Evolutionary conservation across 805 yeast species (phyloP).

Genomic region (Spathaspora gorwiae): DNA sequence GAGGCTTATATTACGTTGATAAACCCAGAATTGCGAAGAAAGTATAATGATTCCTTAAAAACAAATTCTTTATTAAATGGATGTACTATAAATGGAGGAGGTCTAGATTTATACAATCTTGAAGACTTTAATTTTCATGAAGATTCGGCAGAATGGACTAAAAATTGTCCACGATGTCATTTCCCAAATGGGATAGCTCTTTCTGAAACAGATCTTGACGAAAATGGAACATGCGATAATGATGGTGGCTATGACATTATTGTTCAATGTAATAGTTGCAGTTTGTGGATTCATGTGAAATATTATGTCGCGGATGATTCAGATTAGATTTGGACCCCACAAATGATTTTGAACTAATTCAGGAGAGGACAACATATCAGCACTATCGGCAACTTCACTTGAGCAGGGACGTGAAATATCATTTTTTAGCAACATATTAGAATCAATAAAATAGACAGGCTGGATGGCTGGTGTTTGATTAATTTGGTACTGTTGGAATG

Average conservation of each 20-base stretch:
- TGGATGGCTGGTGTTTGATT: too few species aligned
- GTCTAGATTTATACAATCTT: slow-evolving; percentile 62
- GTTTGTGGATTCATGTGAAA: slow-evolving; percentile 77
- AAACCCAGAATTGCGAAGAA: slow-evolving; percentile 31
- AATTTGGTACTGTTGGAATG: too few species aligned
- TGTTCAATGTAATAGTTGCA: slow-evolving; percentile 77
- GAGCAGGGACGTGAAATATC: too few species aligned
- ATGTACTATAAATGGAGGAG: slow-evolving; percentile 51
- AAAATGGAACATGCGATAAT: slow-evolving; percentile 48
- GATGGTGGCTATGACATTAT: slow-evolving; percentile 57
- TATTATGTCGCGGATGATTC: slow-evolving; percentile 47
- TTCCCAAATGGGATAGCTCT: slow-evolving; percentile 50
- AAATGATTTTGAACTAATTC: too few species aligned
- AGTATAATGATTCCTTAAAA: slow-evolving; percentile 51
- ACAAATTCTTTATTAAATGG: slow-evolving; percentile 33
- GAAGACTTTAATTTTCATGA: slow-evolving; percentile 53
- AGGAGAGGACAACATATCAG: not conserved
- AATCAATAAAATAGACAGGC: too few species aligned
- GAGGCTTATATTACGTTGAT: slow-evolving; percentile 60
- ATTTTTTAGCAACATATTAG: too few species aligned
- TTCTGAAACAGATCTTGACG: slow-evolving; percentile 56
- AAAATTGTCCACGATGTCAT: slow-evolving; percentile 67
- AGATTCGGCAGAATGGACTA: slow-evolving; percentile 37
- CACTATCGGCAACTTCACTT: not conserved
- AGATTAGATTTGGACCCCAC: not conserved